These are phyloP conservation scores for Calcarisporium arbuscula DNA, from an alignment of 2,329 filamentous ascomycete species.

Conservation along the genomic window DNA sequence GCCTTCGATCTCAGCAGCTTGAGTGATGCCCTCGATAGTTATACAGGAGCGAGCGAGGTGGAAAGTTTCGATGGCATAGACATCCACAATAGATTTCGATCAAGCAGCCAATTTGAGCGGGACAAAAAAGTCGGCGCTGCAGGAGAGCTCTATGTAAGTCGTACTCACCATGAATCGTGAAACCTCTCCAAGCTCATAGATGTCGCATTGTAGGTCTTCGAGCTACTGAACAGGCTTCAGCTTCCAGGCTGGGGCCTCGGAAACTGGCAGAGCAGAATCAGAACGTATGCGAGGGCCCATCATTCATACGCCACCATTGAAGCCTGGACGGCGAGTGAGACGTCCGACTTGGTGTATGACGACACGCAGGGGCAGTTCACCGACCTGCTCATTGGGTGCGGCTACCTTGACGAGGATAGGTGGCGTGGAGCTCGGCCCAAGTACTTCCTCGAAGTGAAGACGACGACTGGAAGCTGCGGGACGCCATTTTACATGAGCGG, in stretches of 20 bases:
- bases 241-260: constrained; percentile 24
- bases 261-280: constrained; percentile 43
- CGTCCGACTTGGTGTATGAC: constrained; percentile 37
- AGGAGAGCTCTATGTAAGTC: constrained; percentile 9
- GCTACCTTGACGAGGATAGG: constrained; percentile 17
- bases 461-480: constrained; percentile 28
- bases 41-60: too few relatives aligned
- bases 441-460: constrained; percentile 45
- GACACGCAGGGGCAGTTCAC: constrained; percentile 27
- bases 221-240: constrained; percentile 21
- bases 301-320: constrained; percentile 31
- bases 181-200: too few relatives aligned
- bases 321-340: constrained; percentile 33
- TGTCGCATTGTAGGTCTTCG: constrained; percentile 30
- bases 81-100: not conserved
- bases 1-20: not conserved
- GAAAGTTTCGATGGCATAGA: too few relatives aligned
- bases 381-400: constrained; percentile 21
- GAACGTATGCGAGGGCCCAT: constrained; percentile 29
- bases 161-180: too few relatives aligned
- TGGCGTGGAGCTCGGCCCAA: constrained; percentile 21
- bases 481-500: constrained; percentile 39
- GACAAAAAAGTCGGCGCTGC: constrained; percentile 7
- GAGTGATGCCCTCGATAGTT: too few relatives aligned
- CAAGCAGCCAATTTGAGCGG: constrained; percentile 3